Percentiles rank a stretch among this genome's conserved stretches.
These are phyloP conservation scores for Yamadazyma triangularis DNA, from an alignment of 1,139 yeast species.

Conservation along the genomic window DNA sequence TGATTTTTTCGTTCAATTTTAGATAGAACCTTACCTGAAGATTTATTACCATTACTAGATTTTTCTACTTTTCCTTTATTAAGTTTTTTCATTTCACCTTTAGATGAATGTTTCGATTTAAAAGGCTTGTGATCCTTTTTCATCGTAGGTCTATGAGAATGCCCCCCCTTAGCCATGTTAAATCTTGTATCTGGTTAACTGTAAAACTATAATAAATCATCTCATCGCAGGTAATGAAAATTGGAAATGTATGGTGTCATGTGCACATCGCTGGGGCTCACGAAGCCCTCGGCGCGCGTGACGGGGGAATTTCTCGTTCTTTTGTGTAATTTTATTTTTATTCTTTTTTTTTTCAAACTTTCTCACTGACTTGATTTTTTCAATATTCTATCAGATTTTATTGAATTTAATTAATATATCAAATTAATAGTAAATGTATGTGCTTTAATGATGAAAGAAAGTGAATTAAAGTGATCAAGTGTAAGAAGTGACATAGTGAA, in stretches of 20 bases:
- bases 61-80: constrained; percentile 89
- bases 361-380: constrained; percentile 5
- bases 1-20: constrained; percentile 76
- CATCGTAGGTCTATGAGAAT: constrained; percentile 72
- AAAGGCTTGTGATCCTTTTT: constrained; percentile 86
- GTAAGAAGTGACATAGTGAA: too few species aligned
- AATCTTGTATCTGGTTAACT: too few species aligned
- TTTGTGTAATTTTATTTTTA: constrained; percentile 10
- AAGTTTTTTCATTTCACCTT: constrained; percentile 75
- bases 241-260: constrained; percentile 6
- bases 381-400: constrained; percentile 9
- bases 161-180: constrained; percentile 55
- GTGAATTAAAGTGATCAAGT: too few species aligned
- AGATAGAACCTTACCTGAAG: constrained; percentile 35
- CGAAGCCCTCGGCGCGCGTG: neutral
- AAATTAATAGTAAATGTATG: constrained; percentile 14
- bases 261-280: constrained; percentile 10
- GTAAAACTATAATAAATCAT: too few species aligned
- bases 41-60: constrained; percentile 34
- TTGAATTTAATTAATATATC: constrained; percentile 1
- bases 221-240: constrained; percentile 11
- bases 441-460: too few species aligned
- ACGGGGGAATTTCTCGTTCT: constrained; percentile 1
- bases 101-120: constrained; percentile 89
- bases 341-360: constrained; percentile 9